Evolutionary conservation across 2,329 filamentous ascomycete genomes (phyloP), one percentile per base, ranked within the genome.

Genomic region (Didymella pinodella): DNA sequence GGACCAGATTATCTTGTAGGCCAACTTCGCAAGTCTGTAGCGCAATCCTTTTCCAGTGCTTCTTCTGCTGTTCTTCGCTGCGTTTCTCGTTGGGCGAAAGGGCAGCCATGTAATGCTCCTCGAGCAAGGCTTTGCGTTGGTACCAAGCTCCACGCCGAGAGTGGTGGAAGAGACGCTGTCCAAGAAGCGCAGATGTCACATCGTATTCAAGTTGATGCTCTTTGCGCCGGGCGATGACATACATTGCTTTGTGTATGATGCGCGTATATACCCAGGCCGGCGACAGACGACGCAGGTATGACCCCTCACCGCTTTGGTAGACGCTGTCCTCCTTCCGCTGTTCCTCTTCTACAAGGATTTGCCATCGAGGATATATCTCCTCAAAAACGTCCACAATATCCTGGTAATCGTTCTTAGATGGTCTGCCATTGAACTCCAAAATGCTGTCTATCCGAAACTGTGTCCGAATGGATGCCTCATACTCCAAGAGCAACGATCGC

Each of bases 201-300:
- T 83, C 79, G 71, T 97, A 88, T 72, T 99, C 95, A 26, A 86
- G 85, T 54, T 82, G 82, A 73, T 98, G 87, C 47, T 93, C 83
- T 72, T 97, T 97, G 62, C 94, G 86, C 28, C 92, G 89, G 0
- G 90, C 93, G 16, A 96, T 84, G 0, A 93, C 88, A 56, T 88
- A 86, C 0, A 90, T 86, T 3, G 90, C 90, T 75, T 98, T 98
- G 78, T 97, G 93, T 3, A 97, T 84, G 59, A 99, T 93, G 11
- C 95, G 86, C 0, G 95, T 98, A 68, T 97, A 97, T 0, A 96
- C 90, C 85, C 96, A 96, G 0, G 90, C 93, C 0, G 94, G 92
- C 1, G 90, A 96, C 65, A 99, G 93, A 0, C 93, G 88, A 44
- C 93, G 88, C 1, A 99, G 81, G 72, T 99, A 99, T 0, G 89